Evolutionary conservation across 1,284 basidiomycete species (phyloP), one percentile per base, ranked within the genome.

Genomic region (Fomitopsis schrenkii): DNA sequence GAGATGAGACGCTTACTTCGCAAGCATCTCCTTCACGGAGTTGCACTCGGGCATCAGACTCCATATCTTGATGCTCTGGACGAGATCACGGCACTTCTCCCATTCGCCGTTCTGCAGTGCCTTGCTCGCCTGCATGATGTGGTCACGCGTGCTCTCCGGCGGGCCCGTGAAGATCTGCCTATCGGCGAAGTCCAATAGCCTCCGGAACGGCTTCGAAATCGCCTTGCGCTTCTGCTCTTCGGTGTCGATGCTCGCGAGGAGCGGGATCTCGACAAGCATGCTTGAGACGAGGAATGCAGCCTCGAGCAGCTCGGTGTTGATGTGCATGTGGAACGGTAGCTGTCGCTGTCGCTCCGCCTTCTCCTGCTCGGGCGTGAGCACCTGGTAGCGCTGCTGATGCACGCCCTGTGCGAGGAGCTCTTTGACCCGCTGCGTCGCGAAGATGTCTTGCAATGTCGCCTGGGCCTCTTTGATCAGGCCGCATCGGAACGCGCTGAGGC

Each of bases 321-420:
- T 97, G 79, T 99, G 97, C 92, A 99, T 94, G 77, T 99, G 97
- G 90, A 99, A 99, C 38, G 97, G 97, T 28, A 99, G 83, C 71
- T 98, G 94, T 53, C 97, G 86, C 68, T 95, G 93, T 69, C 95
- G 93, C 76, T 99, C 97, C 7, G 95, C 88, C 74, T 95, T 93
- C 76, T 99, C 97, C 78, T 99, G 97, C 76, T 99, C 97, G 7
- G 95, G 94, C 15, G 91, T 87, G 59, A 98, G 80, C 3, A 83
- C 81, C 70, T 92, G 92, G 83, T 92, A 98, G 57, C 94, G 86
- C 74, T 96, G 95, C 71, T 93, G 90, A 74, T 96, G 95, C 7
- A 98, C 91, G 57, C 97, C 97, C 76, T 99, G 97, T 0, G 97
- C 97, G 15, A 99, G 84, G 33, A 99, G 83, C 77, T 99, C 97